Percentiles rank a stretch among this genome's conserved stretches.
Evolutionary conservation across 192 early-diverging fungal species (phyloP).

Genomic region (Coemansia sp.): DNA sequence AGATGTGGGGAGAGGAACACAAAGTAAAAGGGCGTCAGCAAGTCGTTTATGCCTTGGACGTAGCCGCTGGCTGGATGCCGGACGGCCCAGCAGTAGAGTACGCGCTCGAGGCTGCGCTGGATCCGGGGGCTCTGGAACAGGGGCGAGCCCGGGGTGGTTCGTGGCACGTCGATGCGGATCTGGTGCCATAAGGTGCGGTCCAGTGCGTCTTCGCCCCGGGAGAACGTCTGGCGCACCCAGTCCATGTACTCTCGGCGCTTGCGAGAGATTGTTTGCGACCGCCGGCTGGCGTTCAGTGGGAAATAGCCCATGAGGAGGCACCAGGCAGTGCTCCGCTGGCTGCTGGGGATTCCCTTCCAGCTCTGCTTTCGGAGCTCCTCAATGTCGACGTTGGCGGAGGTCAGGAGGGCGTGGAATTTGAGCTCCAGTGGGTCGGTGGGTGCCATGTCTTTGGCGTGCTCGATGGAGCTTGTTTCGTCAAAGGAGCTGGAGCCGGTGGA

Average conservation of each 20-base stretch:
- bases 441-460: neutral
- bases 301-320: slow-evolving; percentile 92
- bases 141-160: slow-evolving; percentile 83
- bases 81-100: slow-evolving; percentile 96
- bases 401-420: slow-evolving; percentile 61
- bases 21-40: slow-evolving; percentile 93
- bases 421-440: slow-evolving; percentile 3
- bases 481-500: neutral
- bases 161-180: slow-evolving; percentile 93
- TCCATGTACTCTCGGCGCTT: slow-evolving; percentile 95
- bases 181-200: slow-evolving; percentile 92
- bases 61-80: slow-evolving; percentile 98
- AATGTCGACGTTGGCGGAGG: slow-evolving; percentile 67
- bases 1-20: slow-evolving; percentile 72
- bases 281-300: slow-evolving; percentile 81
- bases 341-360: slow-evolving; percentile 91
- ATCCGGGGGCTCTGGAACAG: slow-evolving; percentile 80
- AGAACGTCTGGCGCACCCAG: slow-evolving; percentile 77
- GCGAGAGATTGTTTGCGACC: slow-evolving; percentile 75
- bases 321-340: slow-evolving; percentile 87
- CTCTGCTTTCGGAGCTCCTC: slow-evolving; percentile 73
- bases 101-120: slow-evolving; percentile 85
- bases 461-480: neutral
- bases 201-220: slow-evolving; percentile 69
- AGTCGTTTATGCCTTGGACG: slow-evolving; percentile 98